phyloP scores from a whole-genome alignment of 352 stramenopile species.

The Phytophthora foliorum region DNA sequence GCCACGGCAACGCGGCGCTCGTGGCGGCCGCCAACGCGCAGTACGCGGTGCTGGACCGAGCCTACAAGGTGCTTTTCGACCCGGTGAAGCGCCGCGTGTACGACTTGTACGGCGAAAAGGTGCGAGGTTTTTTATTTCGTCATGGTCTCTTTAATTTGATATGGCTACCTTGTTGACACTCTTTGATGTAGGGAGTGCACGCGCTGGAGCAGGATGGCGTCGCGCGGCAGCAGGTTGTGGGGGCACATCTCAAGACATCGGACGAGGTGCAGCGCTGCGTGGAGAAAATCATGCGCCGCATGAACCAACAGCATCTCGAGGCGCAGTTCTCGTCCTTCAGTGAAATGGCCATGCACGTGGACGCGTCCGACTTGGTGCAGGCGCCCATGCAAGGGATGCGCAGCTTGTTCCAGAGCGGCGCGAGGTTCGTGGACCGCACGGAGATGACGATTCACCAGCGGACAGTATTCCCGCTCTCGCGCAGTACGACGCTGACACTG shows the following conservation, averaged over 20 bases:
- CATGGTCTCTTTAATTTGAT: slow-evolving; percentile 13
- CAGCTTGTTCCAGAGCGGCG: slow-evolving; percentile 56
- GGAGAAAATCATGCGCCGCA: slow-evolving; percentile 62
- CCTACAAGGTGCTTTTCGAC: slow-evolving; percentile 86
- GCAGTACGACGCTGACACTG: slow-evolving; percentile 66
- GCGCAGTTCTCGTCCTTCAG: slow-evolving; percentile 84
- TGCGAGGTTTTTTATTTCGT: slow-evolving; percentile 5
- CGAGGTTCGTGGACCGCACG: slow-evolving; percentile 63
- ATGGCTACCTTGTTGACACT: background rate
- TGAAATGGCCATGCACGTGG: slow-evolving; percentile 84
- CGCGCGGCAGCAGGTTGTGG: slow-evolving; percentile 43
- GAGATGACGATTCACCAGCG: slow-evolving; percentile 88
- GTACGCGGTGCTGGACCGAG: slow-evolving; percentile 82
- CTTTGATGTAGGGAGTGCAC: slow-evolving; percentile 48
- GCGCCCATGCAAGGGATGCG: slow-evolving; percentile 66
- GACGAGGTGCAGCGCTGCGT: slow-evolving; percentile 67
- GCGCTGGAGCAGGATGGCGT: slow-evolving; percentile 70
- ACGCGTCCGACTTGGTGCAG: slow-evolving; percentile 80
- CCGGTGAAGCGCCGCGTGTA: slow-evolving; percentile 75
- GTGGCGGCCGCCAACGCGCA: slow-evolving; percentile 77
- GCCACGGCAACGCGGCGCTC: slow-evolving; percentile 51
- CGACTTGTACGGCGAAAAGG: slow-evolving; percentile 80
- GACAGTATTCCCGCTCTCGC: slow-evolving; percentile 71
- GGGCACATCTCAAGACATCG: slow-evolving; percentile 54
- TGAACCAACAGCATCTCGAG: slow-evolving; percentile 79